Base-by-base conservation (phyloP, 2,329 filamentous ascomycete genomes). In the Aspergillus ruber region DNA sequence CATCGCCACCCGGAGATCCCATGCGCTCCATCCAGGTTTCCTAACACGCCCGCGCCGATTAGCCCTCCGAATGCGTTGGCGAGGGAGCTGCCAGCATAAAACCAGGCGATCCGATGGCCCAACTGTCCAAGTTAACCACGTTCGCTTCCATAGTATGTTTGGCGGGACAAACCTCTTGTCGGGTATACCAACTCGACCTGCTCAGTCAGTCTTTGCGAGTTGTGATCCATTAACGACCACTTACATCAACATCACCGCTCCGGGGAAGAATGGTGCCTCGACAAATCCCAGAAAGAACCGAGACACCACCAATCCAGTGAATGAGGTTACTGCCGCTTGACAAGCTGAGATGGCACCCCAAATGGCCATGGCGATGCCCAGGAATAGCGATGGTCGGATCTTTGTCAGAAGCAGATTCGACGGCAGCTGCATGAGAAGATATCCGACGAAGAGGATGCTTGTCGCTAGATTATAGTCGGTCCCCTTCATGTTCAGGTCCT, bases 111-210 rank as follows among this genome's bases (percentile, higher is more conserved):
- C 1, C 75, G 64, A 36, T 70, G 60, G 6, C 71, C 70, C 36
- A 78, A 56, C 53, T 80, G 39, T 2, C 6, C 8, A 66, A 7
- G 58, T 51, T 13, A 73, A 63, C 0, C 66, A 71, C 42, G 74
- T 72, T 73, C 77, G 0, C 3, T 5, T 29, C 5, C 66, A 73
- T 4, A 65, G 69, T 72, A 76, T 73, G 2, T 75, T 46, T 39
- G 74, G 72, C 17, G 7, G 12, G 21, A 15, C 9, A 23, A 48
- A 59, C 57, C 63, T 82, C 79, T 38, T 76, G 74, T 42, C 81
- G 73, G 0, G 82, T 85, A 61, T 86, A 86, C 80, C 81, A 85
- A 61, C 83, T 83, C 2, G 80, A 82, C 59, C 59, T 63, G 13
- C 9, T 38, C 35, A 15, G 13, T 38, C 35, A 38, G 35, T 3